A percentile compares a stretch with the other conserved stretches of the same genome.
phyloP scores from a whole-genome alignment of 345 rosid genomes.

The Citrus sp. region DNA sequence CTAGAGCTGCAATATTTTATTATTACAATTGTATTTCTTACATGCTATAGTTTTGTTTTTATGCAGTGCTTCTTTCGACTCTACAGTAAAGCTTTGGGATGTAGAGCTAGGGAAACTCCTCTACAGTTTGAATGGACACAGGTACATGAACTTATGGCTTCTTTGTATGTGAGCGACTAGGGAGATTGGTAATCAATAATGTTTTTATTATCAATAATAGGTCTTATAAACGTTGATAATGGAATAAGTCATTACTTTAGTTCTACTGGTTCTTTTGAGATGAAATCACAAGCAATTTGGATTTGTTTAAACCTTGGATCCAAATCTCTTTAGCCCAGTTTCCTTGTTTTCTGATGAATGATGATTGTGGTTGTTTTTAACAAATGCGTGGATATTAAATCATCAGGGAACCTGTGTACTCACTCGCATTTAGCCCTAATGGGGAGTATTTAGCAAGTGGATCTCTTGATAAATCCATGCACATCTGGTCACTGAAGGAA shows the following conservation, averaged over 20 bases:
- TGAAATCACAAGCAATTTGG: not conserved
- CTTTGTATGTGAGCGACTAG: not conserved
- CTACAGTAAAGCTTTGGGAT: constrained; percentile 97
- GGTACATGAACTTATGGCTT: constrained; percentile 36
- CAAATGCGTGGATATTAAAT: constrained; percentile 4
- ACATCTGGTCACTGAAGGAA: constrained; percentile 92
- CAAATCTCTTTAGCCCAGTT: not conserved
- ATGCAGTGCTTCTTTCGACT: constrained; percentile 96
- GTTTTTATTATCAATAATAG: not conserved
- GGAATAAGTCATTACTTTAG: not conserved
- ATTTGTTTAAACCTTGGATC: too few relatives aligned
- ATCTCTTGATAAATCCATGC: constrained; percentile 82
- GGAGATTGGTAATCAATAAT: not conserved
- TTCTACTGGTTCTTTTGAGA: not conserved
- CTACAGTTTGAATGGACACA: constrained; percentile 87
- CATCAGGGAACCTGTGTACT: constrained; percentile 86
- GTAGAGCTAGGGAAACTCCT: constrained; percentile 88
- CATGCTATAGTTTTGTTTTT: constrained; percentile 7
- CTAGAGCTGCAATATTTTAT: not conserved
- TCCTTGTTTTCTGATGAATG: not conserved
- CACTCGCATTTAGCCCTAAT: constrained; percentile 95
- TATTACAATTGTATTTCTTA: not conserved
- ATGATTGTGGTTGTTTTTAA: not conserved
- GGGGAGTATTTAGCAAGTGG: constrained; percentile 97
- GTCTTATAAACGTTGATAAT: too few relatives aligned